Percentiles rank a stretch among this genome's conserved stretches.
These are phyloP conservation scores for Ophiocordyceps sinensis DNA, from an alignment of 2,329 filamentous ascomycete genomes.

Conservation along the genomic window DNA sequence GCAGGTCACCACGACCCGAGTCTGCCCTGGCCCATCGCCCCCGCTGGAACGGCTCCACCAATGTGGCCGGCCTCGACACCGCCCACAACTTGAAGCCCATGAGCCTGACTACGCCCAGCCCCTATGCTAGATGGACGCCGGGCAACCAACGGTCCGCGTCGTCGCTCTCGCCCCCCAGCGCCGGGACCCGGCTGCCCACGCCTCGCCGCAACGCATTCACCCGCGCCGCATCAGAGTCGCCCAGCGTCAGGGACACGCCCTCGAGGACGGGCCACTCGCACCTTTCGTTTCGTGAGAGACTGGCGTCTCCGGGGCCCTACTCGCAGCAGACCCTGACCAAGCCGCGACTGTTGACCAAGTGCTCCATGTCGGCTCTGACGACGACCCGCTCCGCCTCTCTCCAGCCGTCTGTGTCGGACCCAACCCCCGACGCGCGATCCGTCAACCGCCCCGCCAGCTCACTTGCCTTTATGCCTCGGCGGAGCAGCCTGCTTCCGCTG, in stretches of 20 bases:
- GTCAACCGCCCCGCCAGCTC: slow-evolving; percentile 40
- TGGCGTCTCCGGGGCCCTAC: slow-evolving; percentile 29
- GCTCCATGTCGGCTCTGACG: slow-evolving; percentile 26
- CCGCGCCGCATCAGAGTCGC: slow-evolving; percentile 33
- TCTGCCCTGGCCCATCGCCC: slow-evolving; percentile 43
- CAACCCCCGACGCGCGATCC: slow-evolving; percentile 13
- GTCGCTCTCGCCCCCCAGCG: slow-evolving; percentile 25
- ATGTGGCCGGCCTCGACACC: slow-evolving; percentile 38
- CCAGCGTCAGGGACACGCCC: slow-evolving; percentile 29
- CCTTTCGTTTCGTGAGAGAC: background rate
- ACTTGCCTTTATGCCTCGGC: slow-evolving; percentile 31
- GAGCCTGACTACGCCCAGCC: slow-evolving; percentile 43
- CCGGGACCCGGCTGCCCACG: slow-evolving; percentile 31
- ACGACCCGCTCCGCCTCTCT: slow-evolving; percentile 37
- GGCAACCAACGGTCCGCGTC: slow-evolving; percentile 26
- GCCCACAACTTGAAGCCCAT: slow-evolving; percentile 55
- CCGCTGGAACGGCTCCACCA: slow-evolving; percentile 58
- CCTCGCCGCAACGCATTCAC: slow-evolving; percentile 33
- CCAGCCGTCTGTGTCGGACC: slow-evolving; percentile 28
- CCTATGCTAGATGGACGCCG: slow-evolving; percentile 33
- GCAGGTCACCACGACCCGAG: slow-evolving; percentile 26
- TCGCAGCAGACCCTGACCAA: slow-evolving; percentile 29
- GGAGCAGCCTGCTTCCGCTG: slow-evolving; percentile 40
- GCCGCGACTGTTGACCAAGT: slow-evolving; percentile 27
- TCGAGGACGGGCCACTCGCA: slow-evolving; percentile 33